Evolutionary conservation across 163 green algal genomes (phyloP).

Genomic region (Botryococcus braunii): DNA sequence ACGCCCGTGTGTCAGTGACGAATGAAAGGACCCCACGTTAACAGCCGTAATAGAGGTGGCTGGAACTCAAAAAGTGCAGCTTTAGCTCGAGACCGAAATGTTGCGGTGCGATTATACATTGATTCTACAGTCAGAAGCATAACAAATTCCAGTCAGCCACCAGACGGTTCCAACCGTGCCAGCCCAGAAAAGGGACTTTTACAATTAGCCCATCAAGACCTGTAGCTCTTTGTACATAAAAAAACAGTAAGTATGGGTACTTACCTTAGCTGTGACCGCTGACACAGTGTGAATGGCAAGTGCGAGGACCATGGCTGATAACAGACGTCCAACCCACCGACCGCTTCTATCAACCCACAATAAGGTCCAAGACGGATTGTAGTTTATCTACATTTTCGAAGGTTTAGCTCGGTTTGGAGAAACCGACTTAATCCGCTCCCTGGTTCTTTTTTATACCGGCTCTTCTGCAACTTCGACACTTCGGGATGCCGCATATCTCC

Average conservation of each 20-base stretch:
- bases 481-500: neutral
- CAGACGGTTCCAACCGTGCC: neutral
- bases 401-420: neutral
- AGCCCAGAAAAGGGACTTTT: too few species aligned
- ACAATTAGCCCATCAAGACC: too few species aligned
- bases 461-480: neutral
- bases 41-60: too few species aligned
- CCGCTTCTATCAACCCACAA: too few species aligned
- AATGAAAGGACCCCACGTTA: neutral
- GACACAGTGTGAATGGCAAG: slow-evolving; percentile 18
- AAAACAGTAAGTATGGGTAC: too few species aligned
- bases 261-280: slow-evolving; percentile 8
- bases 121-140: too few species aligned
- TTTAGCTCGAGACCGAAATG: too few species aligned
- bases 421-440: neutral
- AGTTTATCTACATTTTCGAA: neutral
- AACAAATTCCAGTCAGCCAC: neutral
- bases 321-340: too few species aligned
- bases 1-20: neutral
- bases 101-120: too few species aligned
- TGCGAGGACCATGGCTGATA: neutral
- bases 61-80: too few species aligned
- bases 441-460: neutral
- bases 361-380: neutral
- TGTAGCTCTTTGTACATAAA: too few species aligned